These are phyloP conservation scores for Breynia disticha DNA, from an alignment of 441 rosid species.

Conservation along the genomic window DNA sequence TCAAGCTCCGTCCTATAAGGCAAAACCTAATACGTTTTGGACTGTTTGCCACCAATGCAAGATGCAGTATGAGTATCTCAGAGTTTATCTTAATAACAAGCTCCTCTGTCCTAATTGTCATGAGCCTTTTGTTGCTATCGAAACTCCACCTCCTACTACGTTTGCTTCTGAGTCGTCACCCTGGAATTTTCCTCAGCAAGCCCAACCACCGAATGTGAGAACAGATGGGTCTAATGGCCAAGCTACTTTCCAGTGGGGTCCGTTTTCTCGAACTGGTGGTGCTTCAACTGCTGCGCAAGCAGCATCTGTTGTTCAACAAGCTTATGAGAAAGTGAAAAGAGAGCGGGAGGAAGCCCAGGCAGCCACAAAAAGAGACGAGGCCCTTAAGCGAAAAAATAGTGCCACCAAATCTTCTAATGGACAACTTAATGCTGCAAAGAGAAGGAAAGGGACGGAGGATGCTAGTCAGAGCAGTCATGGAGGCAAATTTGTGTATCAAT, in stretches of 20 bases:
- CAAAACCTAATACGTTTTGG: slow-evolving; percentile 77
- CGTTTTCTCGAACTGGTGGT: slow-evolving; percentile 22
- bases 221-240: slow-evolving; percentile 9
- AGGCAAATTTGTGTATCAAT: slow-evolving; percentile 19
- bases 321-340: slow-evolving; percentile 29
- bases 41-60: slow-evolving; percentile 64
- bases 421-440: slow-evolving; percentile 26
- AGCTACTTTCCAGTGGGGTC: slow-evolving; percentile 23
- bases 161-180: slow-evolving; percentile 17
- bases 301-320: slow-evolving; percentile 32
- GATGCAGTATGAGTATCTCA: slow-evolving; percentile 73
- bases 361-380: slow-evolving; percentile 29
- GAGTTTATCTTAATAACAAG: slow-evolving; percentile 61
- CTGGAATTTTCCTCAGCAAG: slow-evolving; percentile 27
- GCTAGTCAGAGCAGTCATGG: slow-evolving; percentile 15
- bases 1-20: too few species aligned
- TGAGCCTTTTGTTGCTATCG: slow-evolving; percentile 57
- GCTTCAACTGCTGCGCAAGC: slow-evolving; percentile 29
- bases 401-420: slow-evolving; percentile 28
- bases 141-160: slow-evolving; percentile 63
- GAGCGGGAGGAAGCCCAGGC: slow-evolving; percentile 34
- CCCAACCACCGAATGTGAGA: slow-evolving; percentile 11
- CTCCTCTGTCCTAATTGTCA: slow-evolving; percentile 74
- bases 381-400: slow-evolving; percentile 27
- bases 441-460: slow-evolving; percentile 31